These are phyloP conservation scores for Apiospora aurea DNA, from an alignment of 2,329 filamentous ascomycete species.

Conservation along the genomic window DNA sequence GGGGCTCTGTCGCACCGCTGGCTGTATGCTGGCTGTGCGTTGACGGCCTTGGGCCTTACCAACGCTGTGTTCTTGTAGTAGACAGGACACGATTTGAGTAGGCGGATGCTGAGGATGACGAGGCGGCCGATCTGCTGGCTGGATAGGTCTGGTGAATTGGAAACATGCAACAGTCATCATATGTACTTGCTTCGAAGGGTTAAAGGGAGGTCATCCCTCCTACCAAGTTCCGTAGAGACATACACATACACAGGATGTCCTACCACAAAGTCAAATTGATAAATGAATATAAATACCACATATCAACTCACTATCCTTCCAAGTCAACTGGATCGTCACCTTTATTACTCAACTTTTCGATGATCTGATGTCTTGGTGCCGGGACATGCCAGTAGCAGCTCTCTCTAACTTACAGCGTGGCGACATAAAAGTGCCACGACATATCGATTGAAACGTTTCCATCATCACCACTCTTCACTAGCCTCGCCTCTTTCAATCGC, in stretches of 20 bases:
- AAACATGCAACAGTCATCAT: not conserved
- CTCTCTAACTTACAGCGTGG: not conserved
- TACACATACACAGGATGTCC: not conserved
- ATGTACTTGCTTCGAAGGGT: not conserved
- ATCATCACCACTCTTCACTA: too few relatives aligned
- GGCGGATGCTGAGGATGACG: not conserved
- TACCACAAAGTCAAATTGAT: not conserved
- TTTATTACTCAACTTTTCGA: not conserved
- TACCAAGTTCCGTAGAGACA: conserved; percentile 7
- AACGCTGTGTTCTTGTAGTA: not conserved
- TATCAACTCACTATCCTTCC: not conserved
- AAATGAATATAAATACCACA: not conserved
- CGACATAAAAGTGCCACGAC: too few relatives aligned
- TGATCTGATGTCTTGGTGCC: not conserved
- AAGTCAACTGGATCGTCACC: too few relatives aligned
- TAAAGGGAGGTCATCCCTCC: conserved; percentile 6
- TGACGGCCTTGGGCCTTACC: not conserved
- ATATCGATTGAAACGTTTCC: too few relatives aligned
- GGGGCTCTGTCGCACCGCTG: not conserved
- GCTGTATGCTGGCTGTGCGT: conserved; percentile 6
- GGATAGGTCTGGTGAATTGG: not conserved
- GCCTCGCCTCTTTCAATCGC: too few relatives aligned
- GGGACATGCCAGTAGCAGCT: not conserved
- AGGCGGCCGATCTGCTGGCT: conserved; percentile 3
- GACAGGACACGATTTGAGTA: not conserved